Evolutionary conservation across 2,329 filamentous ascomycete genomes (phyloP).

Genomic region (Aspergillus ochraceus): DNA sequence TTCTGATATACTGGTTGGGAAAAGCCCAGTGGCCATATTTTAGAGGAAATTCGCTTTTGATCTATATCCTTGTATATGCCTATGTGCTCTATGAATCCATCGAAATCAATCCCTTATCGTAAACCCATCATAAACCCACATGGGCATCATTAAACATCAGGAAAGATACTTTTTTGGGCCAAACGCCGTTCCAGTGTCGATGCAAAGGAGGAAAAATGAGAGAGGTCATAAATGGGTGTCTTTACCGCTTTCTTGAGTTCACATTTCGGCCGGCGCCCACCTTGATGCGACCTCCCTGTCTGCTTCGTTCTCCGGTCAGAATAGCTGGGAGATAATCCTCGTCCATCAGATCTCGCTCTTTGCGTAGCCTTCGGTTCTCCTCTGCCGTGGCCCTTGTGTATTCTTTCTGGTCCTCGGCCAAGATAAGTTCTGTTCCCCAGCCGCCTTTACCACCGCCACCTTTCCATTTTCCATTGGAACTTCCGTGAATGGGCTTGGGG

Average conservation of each 20-base stretch:
- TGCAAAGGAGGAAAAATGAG: conserved; percentile 12
- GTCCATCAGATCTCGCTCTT: conserved; percentile 86
- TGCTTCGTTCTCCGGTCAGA: conserved; percentile 73
- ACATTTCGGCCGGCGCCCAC: conserved; percentile 85
- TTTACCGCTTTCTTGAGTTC: conserved; percentile 67
- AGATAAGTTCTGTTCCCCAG: conserved; percentile 80
- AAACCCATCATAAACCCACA: background rate
- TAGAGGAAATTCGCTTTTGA: conserved; percentile 6
- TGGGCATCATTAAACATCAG: conserved; percentile 10
- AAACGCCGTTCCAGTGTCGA: conserved; percentile 18
- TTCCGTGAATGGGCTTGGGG: conserved; percentile 83
- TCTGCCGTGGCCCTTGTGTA: conserved; percentile 66
- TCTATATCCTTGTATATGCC: conserved; percentile 14
- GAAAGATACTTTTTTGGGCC: conserved; percentile 21
- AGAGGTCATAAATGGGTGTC: conserved; percentile 14
- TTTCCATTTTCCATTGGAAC: conserved; percentile 71
- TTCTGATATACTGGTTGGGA: background rate
- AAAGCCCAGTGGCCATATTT: background rate
- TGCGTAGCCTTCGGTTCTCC: conserved; percentile 59
- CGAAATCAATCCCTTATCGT: background rate
- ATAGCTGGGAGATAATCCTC: conserved; percentile 88
- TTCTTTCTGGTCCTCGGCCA: conserved; percentile 96
- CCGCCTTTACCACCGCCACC: conserved; percentile 75
- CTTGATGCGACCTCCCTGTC: conserved; percentile 65
- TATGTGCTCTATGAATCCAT: conserved; percentile 17